Conservation (phyloP, 2,329 filamentous ascomycete species). For the Penicillium sp. region DNA sequence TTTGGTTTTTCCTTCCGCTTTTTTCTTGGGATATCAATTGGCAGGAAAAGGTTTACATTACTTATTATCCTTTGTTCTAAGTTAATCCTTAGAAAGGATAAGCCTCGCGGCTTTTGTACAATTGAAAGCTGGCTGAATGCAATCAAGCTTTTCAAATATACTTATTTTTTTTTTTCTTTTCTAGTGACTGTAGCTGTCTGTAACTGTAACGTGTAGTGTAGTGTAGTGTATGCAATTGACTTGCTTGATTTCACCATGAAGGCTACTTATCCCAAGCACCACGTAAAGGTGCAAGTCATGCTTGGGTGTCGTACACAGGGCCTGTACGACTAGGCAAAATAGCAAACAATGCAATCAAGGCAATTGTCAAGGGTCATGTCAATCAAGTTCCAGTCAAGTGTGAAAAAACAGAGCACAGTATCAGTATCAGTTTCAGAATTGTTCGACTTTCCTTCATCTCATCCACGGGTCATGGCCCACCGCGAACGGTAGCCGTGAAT, state of each 20-base stretch:
- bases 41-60: slow-evolving; percentile 4
- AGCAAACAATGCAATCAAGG: neutral
- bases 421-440: too few relatives aligned
- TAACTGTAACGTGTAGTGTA: neutral
- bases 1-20: slow-evolving; percentile 7
- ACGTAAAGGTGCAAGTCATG: slow-evolving; percentile 20
- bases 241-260: slow-evolving; percentile 17
- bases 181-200: neutral
- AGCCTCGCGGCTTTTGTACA: slow-evolving; percentile 23
- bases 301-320: slow-evolving; percentile 10
- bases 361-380: neutral
- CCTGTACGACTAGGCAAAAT: slow-evolving; percentile 9
- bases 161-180: neutral
- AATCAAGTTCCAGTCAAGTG: neutral
- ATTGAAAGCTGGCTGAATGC: slow-evolving; percentile 20
- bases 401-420: neutral
- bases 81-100: slow-evolving; percentile 12
- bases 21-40: slow-evolving; percentile 1
- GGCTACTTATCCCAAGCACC: slow-evolving; percentile 20
- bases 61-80: neutral
- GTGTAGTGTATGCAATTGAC: neutral
- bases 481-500: neutral
- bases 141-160: slow-evolving; percentile 13
- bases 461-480: neutral
- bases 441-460: neutral